These are phyloP conservation scores for Verticillium dahliae DNA, from an alignment of 2,329 filamentous ascomycete genomes.

Conservation along the genomic window DNA sequence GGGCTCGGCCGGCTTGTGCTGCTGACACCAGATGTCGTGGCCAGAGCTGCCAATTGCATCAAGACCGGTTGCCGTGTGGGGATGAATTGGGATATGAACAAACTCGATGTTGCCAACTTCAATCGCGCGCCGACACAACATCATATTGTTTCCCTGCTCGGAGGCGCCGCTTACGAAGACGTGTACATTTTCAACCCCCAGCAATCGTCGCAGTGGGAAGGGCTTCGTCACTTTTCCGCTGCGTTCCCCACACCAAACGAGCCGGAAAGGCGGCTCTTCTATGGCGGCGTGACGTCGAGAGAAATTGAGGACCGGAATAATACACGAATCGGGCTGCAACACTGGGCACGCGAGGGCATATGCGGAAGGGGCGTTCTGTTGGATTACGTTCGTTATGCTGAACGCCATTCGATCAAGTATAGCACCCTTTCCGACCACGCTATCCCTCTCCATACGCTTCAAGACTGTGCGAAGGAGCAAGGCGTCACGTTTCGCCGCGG, in stretches of 20 bases:
- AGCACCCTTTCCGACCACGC: conserved; percentile 31
- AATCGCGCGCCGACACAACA: conserved; percentile 43
- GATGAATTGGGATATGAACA: conserved; percentile 48
- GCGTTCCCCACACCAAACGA: conserved; percentile 25
- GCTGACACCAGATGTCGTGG: conserved; percentile 45
- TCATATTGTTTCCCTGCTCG: conserved; percentile 40
- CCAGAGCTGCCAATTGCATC: conserved; percentile 43
- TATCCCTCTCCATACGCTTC: conserved; percentile 20
- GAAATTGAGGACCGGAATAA: conserved; percentile 38
- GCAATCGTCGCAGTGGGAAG: conserved; percentile 46
- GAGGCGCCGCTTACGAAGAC: conserved; percentile 41
- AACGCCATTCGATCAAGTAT: conserved; percentile 28
- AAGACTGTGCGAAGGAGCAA: conserved; percentile 28
- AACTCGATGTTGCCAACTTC: conserved; percentile 48
- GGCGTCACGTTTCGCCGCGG: conserved; percentile 37
- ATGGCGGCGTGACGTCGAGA: conserved; percentile 36
- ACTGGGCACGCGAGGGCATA: conserved; percentile 41
- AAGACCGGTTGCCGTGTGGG: conserved; percentile 42
- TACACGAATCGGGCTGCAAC: conserved; percentile 37
- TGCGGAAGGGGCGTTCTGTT: conserved; percentile 43
- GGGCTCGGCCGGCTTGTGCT: conserved; percentile 43
- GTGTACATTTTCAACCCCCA: conserved; percentile 44
- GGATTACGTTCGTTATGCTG: conserved; percentile 40
- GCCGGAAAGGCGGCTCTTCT: conserved; percentile 33
- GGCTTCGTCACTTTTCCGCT: conserved; percentile 40